Evolutionary conservation across 1,284 basidiomycete species (phyloP).

Genomic region (Microbotryomycetes sp.): DNA sequence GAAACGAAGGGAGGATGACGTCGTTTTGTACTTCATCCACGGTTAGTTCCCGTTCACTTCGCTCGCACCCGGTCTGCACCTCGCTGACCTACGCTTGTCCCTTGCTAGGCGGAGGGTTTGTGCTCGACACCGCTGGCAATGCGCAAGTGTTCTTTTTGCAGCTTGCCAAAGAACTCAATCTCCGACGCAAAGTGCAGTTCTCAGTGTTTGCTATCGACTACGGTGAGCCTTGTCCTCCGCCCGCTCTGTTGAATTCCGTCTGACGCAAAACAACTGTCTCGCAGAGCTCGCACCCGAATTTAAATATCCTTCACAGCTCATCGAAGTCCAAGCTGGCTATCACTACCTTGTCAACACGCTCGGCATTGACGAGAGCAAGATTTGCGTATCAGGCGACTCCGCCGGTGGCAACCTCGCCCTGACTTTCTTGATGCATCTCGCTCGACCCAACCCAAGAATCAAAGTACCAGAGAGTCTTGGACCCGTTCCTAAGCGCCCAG

Average conservation of each 20-base stretch:
- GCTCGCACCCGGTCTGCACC: neutral
- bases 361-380: slow-evolving; percentile 51
- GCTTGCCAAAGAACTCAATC: slow-evolving; percentile 10
- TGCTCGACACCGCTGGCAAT: slow-evolving; percentile 12
- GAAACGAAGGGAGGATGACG: slow-evolving; percentile 9
- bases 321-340: slow-evolving; percentile 59
- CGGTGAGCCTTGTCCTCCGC: neutral
- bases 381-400: slow-evolving; percentile 60
- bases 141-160: slow-evolving; percentile 2
- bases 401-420: slow-evolving; percentile 60
- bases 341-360: slow-evolving; percentile 52
- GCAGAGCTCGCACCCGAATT: slow-evolving; percentile 24
- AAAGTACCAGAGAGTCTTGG: slow-evolving; percentile 11
- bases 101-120: neutral
- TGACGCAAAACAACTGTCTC: neutral
- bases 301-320: slow-evolving; percentile 51
- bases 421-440: slow-evolving; percentile 20
- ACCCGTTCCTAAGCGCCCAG: slow-evolving; percentile 9
- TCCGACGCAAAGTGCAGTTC: neutral
- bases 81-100: neutral
- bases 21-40: slow-evolving; percentile 23
- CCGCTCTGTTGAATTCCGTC: neutral
- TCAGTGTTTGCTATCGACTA: slow-evolving; percentile 25
- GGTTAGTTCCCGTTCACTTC: neutral
- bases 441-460: slow-evolving; percentile 13